A percentile compares a stretch with the other conserved stretches of the same genome.
These are phyloP conservation scores for Tylopilus cervinicoccineus DNA, from an alignment of 768 basidiomycete species.

Conservation along the genomic window DNA sequence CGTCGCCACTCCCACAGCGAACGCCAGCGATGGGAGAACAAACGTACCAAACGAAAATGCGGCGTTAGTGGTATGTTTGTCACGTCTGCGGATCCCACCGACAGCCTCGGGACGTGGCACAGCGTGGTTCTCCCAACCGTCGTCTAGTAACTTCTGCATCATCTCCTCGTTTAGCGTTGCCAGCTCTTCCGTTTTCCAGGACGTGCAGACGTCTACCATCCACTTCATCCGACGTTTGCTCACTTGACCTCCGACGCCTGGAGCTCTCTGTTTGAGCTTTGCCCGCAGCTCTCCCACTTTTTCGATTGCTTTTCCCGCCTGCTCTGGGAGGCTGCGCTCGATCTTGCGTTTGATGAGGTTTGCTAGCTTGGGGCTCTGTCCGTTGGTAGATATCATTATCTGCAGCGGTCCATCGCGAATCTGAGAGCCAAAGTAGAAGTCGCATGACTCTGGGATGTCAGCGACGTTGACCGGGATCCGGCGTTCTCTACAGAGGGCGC, in stretches of 20 bases:
- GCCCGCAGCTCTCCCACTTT: constrained; percentile 72
- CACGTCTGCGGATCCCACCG: constrained; percentile 25
- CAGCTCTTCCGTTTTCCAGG: constrained; percentile 83
- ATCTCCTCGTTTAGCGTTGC: constrained; percentile 59
- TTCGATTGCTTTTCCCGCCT: constrained; percentile 74
- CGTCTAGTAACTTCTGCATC: constrained; percentile 65
- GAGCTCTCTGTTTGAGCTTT: constrained; percentile 73
- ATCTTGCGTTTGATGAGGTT: constrained; percentile 73
- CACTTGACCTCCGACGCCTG: constrained; percentile 75
- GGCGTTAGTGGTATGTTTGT: constrained; percentile 1
- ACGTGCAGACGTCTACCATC: constrained; percentile 85
- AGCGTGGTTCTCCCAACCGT: constrained; percentile 76
- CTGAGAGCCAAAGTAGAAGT: constrained; percentile 97
- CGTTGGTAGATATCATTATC: constrained; percentile 94
- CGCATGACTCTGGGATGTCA: constrained; percentile 92
- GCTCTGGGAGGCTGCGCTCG: constrained; percentile 61
- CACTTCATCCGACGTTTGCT: constrained; percentile 85
- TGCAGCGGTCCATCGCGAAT: constrained; percentile 88
- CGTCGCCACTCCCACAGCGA: constrained; percentile 42
- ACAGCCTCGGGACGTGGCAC: constrained; percentile 46
- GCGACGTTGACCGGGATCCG: constrained; percentile 93
- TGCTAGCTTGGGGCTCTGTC: constrained; percentile 88
- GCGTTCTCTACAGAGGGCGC: constrained; percentile 56
- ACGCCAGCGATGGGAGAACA: constrained; percentile 34
- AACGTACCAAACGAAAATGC: constrained; percentile 9